A percentile compares a stretch with the other conserved stretches of the same genome.
phyloP scores from a whole-genome alignment of 257 asterid genomes.

The Plantago major region DNA sequence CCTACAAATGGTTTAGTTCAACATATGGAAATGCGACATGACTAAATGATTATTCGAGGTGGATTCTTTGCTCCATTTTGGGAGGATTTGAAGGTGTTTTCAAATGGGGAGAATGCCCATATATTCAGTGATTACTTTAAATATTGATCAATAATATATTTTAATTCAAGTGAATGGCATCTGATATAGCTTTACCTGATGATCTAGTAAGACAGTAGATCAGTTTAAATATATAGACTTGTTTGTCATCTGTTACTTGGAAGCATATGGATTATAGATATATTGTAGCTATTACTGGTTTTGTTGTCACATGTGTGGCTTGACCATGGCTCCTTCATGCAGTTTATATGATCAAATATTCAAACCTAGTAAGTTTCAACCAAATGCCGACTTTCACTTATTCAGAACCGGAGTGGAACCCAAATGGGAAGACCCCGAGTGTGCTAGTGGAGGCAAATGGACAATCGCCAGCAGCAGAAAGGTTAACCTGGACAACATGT shows the following conservation, averaged over 20 bases:
- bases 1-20: too few species aligned
- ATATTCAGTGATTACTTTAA: not conserved
- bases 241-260: not conserved
- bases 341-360: conserved; percentile 81
- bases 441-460: conserved; percentile 96
- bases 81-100: not conserved
- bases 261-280: conserved; percentile 1
- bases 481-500: conserved; percentile 59
- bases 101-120: not conserved
- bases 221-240: not conserved
- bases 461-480: conserved; percentile 49
- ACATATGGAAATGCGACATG: too few species aligned
- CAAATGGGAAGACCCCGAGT: conserved; percentile 99
- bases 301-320: conserved; percentile 10
- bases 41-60: too few species aligned
- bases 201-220: not conserved
- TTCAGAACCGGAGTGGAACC: conserved; percentile 91
- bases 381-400: conserved; percentile 80
- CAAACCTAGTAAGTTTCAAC: conserved; percentile 74
- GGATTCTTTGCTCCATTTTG: too few species aligned
- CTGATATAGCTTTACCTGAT: conserved; percentile 1
- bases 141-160: not conserved
- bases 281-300: not conserved
- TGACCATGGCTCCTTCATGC: conserved; percentile 30
- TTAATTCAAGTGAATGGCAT: not conserved